phyloP scores from a whole-genome alignment of 345 rosid species.

The Arabidopsis arenosa region DNA sequence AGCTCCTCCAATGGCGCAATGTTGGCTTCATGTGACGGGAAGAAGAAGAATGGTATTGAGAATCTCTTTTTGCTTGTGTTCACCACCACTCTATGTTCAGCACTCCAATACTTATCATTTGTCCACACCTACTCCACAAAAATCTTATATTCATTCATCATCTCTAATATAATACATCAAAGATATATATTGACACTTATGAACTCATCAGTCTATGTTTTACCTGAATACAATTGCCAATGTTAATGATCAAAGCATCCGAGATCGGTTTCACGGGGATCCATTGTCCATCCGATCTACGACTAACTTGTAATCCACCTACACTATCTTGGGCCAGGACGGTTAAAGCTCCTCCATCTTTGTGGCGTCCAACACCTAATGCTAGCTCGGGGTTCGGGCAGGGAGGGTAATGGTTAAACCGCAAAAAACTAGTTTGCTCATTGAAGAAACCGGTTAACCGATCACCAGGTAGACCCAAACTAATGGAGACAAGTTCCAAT shows the following conservation, averaged over 20 bases:
- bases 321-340: slow-evolving; percentile 79
- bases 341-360: slow-evolving; percentile 78
- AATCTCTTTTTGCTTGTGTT: slow-evolving; percentile 65
- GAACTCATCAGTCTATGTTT: not conserved
- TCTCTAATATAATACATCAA: not conserved
- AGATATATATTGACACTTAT: not conserved
- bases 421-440: slow-evolving; percentile 64
- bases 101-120: slow-evolving; percentile 69
- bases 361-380: slow-evolving; percentile 87
- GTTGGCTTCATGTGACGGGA: slow-evolving; percentile 52
- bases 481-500: slow-evolving; percentile 66
- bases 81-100: slow-evolving; percentile 75
- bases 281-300: slow-evolving; percentile 83
- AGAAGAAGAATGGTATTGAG: slow-evolving; percentile 69
- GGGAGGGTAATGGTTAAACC: slow-evolving; percentile 81
- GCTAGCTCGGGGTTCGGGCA: slow-evolving; percentile 84
- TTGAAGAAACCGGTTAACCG: slow-evolving; percentile 59
- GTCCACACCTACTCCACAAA: slow-evolving; percentile 66
- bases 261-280: slow-evolving; percentile 58
- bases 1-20: slow-evolving; percentile 72
- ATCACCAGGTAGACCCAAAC: slow-evolving; percentile 67
- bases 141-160: not conserved
- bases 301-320: slow-evolving; percentile 76
- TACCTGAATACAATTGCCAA: slow-evolving; percentile 77
- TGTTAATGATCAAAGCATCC: slow-evolving; percentile 70